Evolutionary conservation across 192 early-diverging fungal species (phyloP).

Genomic region (Mortierella hygrophila): DNA sequence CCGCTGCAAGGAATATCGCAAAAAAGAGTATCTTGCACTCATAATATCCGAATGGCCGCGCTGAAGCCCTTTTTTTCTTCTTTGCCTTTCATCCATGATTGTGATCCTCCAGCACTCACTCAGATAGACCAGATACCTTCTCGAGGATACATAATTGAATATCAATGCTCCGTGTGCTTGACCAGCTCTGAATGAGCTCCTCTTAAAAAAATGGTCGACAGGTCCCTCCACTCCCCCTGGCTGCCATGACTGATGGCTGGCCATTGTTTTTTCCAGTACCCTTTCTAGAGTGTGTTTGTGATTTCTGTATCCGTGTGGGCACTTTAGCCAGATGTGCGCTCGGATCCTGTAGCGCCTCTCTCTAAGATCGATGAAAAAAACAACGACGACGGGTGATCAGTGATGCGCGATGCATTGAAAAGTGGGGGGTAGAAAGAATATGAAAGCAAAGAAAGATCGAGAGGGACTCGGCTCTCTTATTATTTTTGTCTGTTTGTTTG

Average conservation of each 20-base stretch:
- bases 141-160: neutral
- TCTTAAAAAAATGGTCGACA: slow-evolving; percentile 5
- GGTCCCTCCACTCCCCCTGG: neutral
- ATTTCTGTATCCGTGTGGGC: too few relatives aligned
- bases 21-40: neutral
- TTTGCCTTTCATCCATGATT: neutral
- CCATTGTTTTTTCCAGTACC: neutral
- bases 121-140: neutral
- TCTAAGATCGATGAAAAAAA: too few relatives aligned
- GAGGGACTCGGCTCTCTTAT: neutral
- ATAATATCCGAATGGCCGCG: slow-evolving; percentile 4
- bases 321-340: neutral
- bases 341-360: neutral
- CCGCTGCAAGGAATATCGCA: neutral
- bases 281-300: too few relatives aligned
- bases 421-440: neutral
- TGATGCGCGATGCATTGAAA: too few relatives aligned
- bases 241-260: neutral
- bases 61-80: neutral
- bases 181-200: slow-evolving; percentile 1
- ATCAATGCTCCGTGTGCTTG: slow-evolving; percentile 4
- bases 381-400: too few relatives aligned
- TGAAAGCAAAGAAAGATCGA: slow-evolving; percentile 4
- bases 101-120: neutral
- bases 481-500: neutral